A percentile compares a stretch with the other conserved stretches of the same genome.
phyloP scores from a whole-genome alignment of 2,329 filamentous ascomycete genomes.

The Penicillium oxalicum region DNA sequence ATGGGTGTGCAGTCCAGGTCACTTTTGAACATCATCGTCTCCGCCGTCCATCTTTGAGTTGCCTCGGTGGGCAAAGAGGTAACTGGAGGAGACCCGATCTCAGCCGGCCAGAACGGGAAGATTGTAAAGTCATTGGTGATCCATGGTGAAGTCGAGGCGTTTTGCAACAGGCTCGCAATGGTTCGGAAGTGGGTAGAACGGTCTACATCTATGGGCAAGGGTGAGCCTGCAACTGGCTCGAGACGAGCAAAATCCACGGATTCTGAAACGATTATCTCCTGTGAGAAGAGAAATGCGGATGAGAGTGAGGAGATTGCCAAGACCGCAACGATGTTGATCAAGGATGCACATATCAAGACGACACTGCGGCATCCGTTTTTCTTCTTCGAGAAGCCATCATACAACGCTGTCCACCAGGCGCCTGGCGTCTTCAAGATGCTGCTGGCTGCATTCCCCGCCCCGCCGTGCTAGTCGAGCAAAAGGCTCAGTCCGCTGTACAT shows the following conservation, averaged over 20 bases:
- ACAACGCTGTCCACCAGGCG: slow-evolving; percentile 20
- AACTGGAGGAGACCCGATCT: neutral
- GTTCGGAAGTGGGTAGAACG: slow-evolving; percentile 20
- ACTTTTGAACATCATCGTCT: slow-evolving; percentile 16
- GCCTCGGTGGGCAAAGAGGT: slow-evolving; percentile 5
- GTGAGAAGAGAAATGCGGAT: slow-evolving; percentile 10
- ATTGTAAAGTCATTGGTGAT: slow-evolving; percentile 21
- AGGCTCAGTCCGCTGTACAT: slow-evolving; percentile 24
- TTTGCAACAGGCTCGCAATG: slow-evolving; percentile 20
- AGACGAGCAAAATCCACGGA: slow-evolving; percentile 3
- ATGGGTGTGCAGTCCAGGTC: slow-evolving; percentile 14
- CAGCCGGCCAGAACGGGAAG: slow-evolving; percentile 21
- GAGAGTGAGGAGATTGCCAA: slow-evolving; percentile 13
- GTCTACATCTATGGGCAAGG: slow-evolving; percentile 14
- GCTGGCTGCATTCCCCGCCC: slow-evolving; percentile 8
- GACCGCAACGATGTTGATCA: slow-evolving; percentile 14
- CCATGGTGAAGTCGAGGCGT: slow-evolving; percentile 26
- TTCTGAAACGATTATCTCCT: slow-evolving; percentile 5
- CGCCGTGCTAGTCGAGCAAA: slow-evolving; percentile 18
- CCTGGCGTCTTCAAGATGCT: slow-evolving; percentile 16
- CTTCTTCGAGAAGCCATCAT: slow-evolving; percentile 13
- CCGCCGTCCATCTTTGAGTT: slow-evolving; percentile 10
- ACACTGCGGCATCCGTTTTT: slow-evolving; percentile 9
- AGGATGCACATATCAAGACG: slow-evolving; percentile 4
- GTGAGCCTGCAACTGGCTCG: neutral